Evolutionary conservation across 169 alveolate genomes (phyloP).

Genomic region (Besnoitia besnoiti): DNA sequence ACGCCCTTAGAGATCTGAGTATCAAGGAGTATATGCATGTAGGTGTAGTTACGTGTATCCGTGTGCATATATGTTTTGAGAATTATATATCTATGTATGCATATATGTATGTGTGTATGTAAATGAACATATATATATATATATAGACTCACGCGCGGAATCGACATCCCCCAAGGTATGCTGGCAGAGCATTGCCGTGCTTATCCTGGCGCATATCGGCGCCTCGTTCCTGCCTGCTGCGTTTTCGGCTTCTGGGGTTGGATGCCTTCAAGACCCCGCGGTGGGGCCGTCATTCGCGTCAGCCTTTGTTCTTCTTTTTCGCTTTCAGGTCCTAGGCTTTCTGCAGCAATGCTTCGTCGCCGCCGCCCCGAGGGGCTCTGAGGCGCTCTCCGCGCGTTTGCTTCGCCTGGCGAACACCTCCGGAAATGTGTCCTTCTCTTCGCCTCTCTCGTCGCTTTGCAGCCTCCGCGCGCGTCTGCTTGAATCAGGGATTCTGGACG

Average conservation of each 20-base stretch:
- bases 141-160: no score
- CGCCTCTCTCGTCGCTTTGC: background rate
- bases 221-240: no score
- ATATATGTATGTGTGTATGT: background rate
- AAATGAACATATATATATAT: background rate
- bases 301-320: background rate
- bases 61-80: background rate
- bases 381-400: background rate
- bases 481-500: constrained; percentile 8
- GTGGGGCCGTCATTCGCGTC: no score
- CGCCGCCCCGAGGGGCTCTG: background rate
- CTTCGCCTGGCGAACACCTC: background rate
- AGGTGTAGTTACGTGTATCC: background rate
- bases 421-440: background rate
- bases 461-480: background rate
- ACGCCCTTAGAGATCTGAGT: no score
- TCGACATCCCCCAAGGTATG: no score
- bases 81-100: background rate
- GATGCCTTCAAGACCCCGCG: no score
- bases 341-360: background rate
- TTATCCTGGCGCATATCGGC: no score
- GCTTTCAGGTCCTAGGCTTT: background rate
- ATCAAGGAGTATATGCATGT: no score
- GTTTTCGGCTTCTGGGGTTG: no score
- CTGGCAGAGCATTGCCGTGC: no score